Conservation (phyloP, 441 rosid species). For the Erodium chrysanthum region DNA sequence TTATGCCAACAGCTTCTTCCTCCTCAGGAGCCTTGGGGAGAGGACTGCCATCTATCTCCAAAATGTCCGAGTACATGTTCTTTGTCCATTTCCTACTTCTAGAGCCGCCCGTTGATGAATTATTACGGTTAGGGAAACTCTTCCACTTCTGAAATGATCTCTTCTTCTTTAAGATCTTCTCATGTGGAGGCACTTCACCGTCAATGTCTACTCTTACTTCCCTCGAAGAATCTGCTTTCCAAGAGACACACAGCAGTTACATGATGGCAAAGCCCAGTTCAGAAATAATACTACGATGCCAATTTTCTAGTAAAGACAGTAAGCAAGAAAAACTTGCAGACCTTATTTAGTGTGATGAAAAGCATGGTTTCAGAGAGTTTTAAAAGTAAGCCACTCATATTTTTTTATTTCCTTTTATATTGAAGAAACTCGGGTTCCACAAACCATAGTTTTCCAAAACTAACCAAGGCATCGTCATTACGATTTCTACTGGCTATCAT, state of each 20-base stretch:
- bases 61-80: constrained; percentile 55
- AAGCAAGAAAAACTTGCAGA: no score
- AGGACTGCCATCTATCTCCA: constrained; percentile 48
- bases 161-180: constrained; percentile 45
- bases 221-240: constrained; percentile 30
- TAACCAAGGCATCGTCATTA: no score
- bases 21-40: constrained; percentile 63
- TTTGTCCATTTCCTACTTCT: constrained; percentile 73
- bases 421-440: background rate
- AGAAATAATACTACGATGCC: background rate
- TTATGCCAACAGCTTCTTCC: constrained; percentile 79
- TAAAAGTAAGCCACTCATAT: background rate
- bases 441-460: background rate
- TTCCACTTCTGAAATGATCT: constrained; percentile 75
- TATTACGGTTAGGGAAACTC: constrained; percentile 51
- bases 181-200: constrained; percentile 40
- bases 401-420: no score
- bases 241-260: background rate
- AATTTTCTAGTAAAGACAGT: background rate
- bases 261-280: background rate
- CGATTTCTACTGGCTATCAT: no score
- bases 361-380: background rate
- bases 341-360: background rate
- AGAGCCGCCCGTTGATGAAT: constrained; percentile 28
- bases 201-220: constrained; percentile 60